Conservation (phyloP, 768 basidiomycete species). For the Boletus reticulatus region DNA sequence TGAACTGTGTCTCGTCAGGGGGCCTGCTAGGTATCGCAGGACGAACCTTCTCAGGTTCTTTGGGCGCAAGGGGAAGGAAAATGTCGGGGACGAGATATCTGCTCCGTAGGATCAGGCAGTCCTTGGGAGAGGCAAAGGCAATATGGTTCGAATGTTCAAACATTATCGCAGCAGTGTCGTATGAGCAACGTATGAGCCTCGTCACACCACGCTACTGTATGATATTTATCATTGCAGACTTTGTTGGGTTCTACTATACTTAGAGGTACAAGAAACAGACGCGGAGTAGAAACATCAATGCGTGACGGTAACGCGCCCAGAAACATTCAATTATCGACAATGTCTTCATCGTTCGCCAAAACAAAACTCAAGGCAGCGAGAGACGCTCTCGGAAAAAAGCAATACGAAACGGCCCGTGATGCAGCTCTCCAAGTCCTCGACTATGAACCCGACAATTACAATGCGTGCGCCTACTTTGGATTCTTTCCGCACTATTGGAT, state of each 20-base stretch:
- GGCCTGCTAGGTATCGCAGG: constrained; percentile 14
- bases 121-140: too few relatives aligned
- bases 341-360: constrained; percentile 51
- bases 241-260: neutral
- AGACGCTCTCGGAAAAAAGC: constrained; percentile 72
- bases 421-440: constrained; percentile 66
- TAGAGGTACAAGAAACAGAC: too few relatives aligned
- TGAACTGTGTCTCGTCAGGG: constrained; percentile 26
- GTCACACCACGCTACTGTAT: neutral
- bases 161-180: neutral
- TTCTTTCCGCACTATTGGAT: neutral
- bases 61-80: constrained; percentile 10
- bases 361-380: constrained; percentile 76
- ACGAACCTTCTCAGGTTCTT: constrained; percentile 15
- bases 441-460: constrained; percentile 81
- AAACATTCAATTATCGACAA: neutral
- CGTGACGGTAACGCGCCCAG: too few relatives aligned
- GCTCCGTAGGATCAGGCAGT: neutral
- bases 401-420: constrained; percentile 65
- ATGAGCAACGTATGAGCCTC: neutral
- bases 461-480: constrained; percentile 58
- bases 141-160: too few relatives aligned
- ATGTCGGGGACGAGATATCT: neutral
- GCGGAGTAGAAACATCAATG: too few relatives aligned
- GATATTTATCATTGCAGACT: neutral